Evolutionary conservation across 352 stramenopile species (phyloP), one percentile per base, ranked within the genome.

Genomic region (Phytophthora cactorum): DNA sequence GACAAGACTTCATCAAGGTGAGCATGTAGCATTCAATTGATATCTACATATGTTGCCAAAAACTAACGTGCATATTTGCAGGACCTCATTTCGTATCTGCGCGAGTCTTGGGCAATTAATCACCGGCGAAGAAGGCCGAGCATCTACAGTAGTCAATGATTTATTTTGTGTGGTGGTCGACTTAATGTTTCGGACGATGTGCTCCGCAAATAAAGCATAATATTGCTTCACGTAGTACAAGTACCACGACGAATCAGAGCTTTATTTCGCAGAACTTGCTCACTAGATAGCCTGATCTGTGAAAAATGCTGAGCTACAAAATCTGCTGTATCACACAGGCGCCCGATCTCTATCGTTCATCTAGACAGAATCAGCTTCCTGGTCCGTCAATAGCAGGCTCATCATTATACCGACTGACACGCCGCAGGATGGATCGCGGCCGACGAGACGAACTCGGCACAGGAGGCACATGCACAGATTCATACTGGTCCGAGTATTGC

Each of bases 1-100:
- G 86, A 27, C 62, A 79, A n/a, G 72, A 74, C 4, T 96, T 89
- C 58, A 74, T 96, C 22, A 66, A 89, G 74, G 88, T 79, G 49
- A 31, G 66, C 39, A 43, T 49, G 4, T 34, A 22, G 22, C 29
- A 34, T 34, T 34, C 29, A 34, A 34, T 34, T 22, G 22, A 22
- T 22, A 22, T 22, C 22, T 22, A 22, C 22, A 22, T 22, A 22
- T 22, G 22, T 22, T 22, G 22, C 22, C 22, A 22, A 22, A 22
- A 22, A 22, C 22, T 22, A 22, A 22, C 22, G 22, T 22, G 22
- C 22, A 22, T 45, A 32, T 54, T 44, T 59, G 43, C 58, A 88
- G 79, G 77, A 89, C 51, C 44, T 89, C 29, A 84, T 86, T 63
- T 72, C 65, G 6, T 89, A 89, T 59, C 41, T 89, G 31, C 65